Conservation (phyloP, 805 yeast species). For the Lipomyces mesembrius region DNA sequence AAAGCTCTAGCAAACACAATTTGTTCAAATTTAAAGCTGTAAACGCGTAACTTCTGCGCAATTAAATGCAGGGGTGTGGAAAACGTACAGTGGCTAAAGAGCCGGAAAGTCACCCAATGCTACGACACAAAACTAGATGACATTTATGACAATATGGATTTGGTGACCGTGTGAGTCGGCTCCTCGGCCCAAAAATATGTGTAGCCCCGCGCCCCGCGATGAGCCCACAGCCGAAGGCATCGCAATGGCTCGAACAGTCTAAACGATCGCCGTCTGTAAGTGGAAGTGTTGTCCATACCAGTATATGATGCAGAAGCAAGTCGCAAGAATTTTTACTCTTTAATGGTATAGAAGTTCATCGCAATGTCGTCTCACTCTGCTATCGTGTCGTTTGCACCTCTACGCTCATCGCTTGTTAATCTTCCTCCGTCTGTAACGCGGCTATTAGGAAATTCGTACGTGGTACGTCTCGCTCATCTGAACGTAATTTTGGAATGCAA, state of each 20-base stretch:
- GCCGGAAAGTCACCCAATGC: no score
- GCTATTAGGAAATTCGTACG: slow-evolving; percentile 56
- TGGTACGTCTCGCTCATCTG: slow-evolving; percentile 46
- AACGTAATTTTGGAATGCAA: not conserved
- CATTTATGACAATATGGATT: not conserved
- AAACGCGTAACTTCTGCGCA: no score
- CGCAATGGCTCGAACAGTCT: not conserved
- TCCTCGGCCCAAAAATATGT: not conserved
- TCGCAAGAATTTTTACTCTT: not conserved
- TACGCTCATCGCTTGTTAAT: slow-evolving; percentile 58
- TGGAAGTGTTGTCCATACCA: not conserved
- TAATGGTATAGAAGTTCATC: not conserved
- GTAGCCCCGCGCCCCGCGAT: slow-evolving; percentile 3
- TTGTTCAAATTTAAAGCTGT: no score
- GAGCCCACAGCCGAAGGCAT: not conserved
- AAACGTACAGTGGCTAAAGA: no score
- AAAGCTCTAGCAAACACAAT: no score
- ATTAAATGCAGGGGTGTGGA: no score
- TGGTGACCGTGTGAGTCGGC: not conserved
- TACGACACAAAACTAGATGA: not conserved
- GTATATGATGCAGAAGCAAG: not conserved
- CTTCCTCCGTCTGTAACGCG: slow-evolving; percentile 57
- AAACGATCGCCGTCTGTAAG: not conserved
- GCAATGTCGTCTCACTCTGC: slow-evolving; percentile 45
- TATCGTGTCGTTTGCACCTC: slow-evolving; percentile 46